Percentiles rank a stretch among this genome's conserved stretches.
These are phyloP conservation scores for Bombardia bombarda DNA, from an alignment of 495 filamentous ascomycete genomes.

Conservation along the genomic window DNA sequence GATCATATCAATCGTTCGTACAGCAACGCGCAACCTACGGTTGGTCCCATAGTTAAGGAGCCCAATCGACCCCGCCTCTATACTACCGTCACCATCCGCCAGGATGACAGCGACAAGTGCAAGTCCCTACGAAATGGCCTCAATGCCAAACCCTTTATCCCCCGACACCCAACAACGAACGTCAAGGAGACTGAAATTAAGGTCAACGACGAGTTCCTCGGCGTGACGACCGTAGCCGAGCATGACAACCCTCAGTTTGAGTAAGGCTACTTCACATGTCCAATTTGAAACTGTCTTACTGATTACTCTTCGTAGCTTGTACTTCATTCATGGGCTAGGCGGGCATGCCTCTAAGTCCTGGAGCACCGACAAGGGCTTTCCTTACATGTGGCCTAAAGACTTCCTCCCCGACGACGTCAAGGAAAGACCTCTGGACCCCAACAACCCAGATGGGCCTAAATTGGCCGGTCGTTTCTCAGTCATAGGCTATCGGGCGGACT, in stretches of 20 bases:
- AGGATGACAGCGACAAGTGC: conserved; percentile 2
- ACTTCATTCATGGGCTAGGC: conserved; percentile 13
- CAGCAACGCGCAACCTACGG: conserved; percentile 1
- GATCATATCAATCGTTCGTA: conserved; percentile 3
- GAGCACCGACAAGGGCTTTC: conserved; percentile 7
- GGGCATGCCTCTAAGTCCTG: conserved; percentile 12
- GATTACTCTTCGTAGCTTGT: conserved; percentile 5
- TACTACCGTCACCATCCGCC: conserved; percentile 7
- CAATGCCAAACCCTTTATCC: conserved; percentile 1
- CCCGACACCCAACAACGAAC: not conserved
- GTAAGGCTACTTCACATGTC: not conserved
- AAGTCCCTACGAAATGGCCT: conserved; percentile 3
- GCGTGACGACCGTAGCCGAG: conserved; percentile 12
- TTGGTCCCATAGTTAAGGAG: conserved; percentile 4
- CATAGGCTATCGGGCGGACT: conserved; percentile 7
- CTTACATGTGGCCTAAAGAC: conserved; percentile 10
- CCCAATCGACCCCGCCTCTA: conserved; percentile 1
- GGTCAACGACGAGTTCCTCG: conserved; percentile 11
- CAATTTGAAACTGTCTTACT: no score
- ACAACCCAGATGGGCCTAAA: not conserved
- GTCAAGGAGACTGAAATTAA: not conserved
- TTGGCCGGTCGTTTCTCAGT: conserved; percentile 7
- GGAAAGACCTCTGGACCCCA: conserved; percentile 3
- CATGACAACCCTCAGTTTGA: conserved; percentile 13
- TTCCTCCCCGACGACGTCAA: conserved; percentile 6